Evolutionary conservation across 495 filamentous ascomycete genomes (phyloP).

Genomic region (Penicillium chermesinum): DNA sequence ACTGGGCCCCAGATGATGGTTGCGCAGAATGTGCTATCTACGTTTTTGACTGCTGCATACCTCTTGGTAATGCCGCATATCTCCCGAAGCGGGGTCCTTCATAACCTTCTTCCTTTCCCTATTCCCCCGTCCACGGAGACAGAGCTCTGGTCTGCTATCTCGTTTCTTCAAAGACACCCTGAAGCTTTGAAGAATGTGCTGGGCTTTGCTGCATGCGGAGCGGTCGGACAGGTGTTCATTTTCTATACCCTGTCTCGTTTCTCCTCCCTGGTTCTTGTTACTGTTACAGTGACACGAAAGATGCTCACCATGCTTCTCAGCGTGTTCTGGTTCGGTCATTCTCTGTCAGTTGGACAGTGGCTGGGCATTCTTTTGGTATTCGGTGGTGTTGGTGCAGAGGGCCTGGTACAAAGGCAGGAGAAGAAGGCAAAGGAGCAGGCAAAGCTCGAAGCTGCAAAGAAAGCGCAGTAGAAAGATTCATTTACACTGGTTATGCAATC

Average conservation of each 20-base stretch:
- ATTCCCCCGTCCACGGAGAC: slow-evolving; percentile 49
- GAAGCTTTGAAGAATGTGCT: slow-evolving; percentile 77
- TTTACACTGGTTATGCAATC: background rate
- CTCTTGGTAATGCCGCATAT: slow-evolving; percentile 75
- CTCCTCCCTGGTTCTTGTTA: slow-evolving; percentile 86
- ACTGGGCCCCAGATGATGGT: slow-evolving; percentile 98
- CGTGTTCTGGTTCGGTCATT: slow-evolving; percentile 91
- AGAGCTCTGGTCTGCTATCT: slow-evolving; percentile 73
- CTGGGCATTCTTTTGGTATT: slow-evolving; percentile 90
- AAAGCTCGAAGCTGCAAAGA: slow-evolving; percentile 49
- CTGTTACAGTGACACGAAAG: slow-evolving; percentile 94
- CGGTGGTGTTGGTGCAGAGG: slow-evolving; percentile 91
- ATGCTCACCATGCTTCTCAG: slow-evolving; percentile 99
- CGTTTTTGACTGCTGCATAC: slow-evolving; percentile 66
- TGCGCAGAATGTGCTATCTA: slow-evolving; percentile 86
- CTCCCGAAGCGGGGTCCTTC: slow-evolving; percentile 57
- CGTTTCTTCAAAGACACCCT: slow-evolving; percentile 73
- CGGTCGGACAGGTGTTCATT: slow-evolving; percentile 93
- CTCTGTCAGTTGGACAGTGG: slow-evolving; percentile 79
- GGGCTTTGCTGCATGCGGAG: slow-evolving; percentile 87
- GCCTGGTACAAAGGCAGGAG: slow-evolving; percentile 70
- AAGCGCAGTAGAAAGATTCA: slow-evolving; percentile 27
- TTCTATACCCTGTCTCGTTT: slow-evolving; percentile 94
- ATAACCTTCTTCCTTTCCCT: slow-evolving; percentile 60
- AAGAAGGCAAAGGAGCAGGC: slow-evolving; percentile 75